These are phyloP conservation scores for Stentor roeselii DNA, from an alignment of 73 alveolate genomes.

Conservation along the genomic window DNA sequence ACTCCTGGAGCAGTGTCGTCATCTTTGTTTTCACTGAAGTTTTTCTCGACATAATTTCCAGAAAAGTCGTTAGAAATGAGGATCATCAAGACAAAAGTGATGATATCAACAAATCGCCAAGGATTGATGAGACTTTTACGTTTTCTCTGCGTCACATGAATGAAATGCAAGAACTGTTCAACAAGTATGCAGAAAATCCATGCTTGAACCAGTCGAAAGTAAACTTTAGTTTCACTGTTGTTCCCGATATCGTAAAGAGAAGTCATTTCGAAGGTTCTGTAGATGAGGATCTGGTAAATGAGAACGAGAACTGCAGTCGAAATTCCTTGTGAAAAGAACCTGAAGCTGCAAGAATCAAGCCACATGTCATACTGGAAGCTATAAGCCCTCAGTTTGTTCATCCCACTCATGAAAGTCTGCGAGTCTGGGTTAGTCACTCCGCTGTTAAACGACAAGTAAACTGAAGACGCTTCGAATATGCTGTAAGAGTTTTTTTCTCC, in stretches of 20 bases:
- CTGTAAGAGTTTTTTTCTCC: not conserved
- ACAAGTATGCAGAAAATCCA: not conserved
- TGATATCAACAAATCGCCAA: slow-evolving; percentile 24
- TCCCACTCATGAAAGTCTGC: not conserved
- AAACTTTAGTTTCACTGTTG: not conserved
- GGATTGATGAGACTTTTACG: slow-evolving; percentile 37
- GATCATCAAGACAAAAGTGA: slow-evolving; percentile 17
- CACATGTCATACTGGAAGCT: not conserved
- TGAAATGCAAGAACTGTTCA: slow-evolving; percentile 7
- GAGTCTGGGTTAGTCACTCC: not conserved
- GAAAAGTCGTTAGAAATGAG: not conserved
- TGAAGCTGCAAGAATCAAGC: slow-evolving; percentile 19
- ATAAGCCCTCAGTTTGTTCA: not conserved
- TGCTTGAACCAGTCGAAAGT: not conserved
- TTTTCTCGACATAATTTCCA: not conserved
- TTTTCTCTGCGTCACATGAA: slow-evolving; percentile 35
- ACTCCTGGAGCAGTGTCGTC: slow-evolving; percentile 39
- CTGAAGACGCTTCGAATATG: slow-evolving; percentile 17
- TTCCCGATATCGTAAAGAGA: not conserved
- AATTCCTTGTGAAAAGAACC: not conserved
- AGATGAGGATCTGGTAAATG: not conserved
- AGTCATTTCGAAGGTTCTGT: not conserved
- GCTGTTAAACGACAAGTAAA: not conserved
- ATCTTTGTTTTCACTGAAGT: not conserved
- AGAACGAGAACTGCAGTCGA: not conserved